phyloP scores from a whole-genome alignment of 305 asterid species.

The Stenogyne calaminthoides region DNA sequence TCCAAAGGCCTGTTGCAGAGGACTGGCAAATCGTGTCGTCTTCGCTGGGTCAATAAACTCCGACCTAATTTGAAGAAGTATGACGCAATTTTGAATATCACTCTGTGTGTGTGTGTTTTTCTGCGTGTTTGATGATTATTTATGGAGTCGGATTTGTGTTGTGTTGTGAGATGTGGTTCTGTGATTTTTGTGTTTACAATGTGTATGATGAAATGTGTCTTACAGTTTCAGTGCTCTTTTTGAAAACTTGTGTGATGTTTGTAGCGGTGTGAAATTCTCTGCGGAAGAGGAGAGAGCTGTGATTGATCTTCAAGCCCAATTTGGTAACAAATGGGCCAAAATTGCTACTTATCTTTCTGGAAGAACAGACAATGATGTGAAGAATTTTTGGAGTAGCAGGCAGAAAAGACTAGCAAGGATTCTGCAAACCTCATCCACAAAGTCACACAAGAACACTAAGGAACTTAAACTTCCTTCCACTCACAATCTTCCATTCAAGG shows the following conservation, averaged over 20 bases:
- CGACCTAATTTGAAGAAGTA: slow-evolving; percentile 74
- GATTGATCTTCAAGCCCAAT: slow-evolving; percentile 75
- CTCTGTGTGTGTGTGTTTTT: background rate
- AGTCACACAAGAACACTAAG: slow-evolving; percentile 35
- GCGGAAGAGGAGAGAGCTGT: slow-evolving; percentile 78
- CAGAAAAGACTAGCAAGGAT: slow-evolving; percentile 72
- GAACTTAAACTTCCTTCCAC: slow-evolving; percentile 28
- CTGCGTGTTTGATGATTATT: slow-evolving; percentile 15
- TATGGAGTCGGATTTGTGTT: background rate
- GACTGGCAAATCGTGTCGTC: slow-evolving; percentile 77
- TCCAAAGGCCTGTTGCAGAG: slow-evolving; percentile 76
- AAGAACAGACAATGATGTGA: slow-evolving; percentile 87
- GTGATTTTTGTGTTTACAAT: background rate
- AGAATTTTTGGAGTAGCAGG: slow-evolving; percentile 88
- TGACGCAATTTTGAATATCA: background rate
- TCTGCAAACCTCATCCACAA: slow-evolving; percentile 44
- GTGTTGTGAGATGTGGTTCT: background rate
- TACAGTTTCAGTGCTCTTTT: no score
- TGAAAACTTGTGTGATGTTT: no score
- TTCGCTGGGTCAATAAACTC: slow-evolving; percentile 80
- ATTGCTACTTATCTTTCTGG: slow-evolving; percentile 76
- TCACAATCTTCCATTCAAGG: slow-evolving; percentile 41
- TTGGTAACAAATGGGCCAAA: slow-evolving; percentile 87
- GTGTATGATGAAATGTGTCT: slow-evolving; percentile 30
- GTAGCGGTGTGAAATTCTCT: slow-evolving; percentile 79